A percentile compares a stretch with the other conserved stretches of the same genome.
Conservation (phyloP, 352 stramenopile genomes). For the Pythium angustatum region DNA sequence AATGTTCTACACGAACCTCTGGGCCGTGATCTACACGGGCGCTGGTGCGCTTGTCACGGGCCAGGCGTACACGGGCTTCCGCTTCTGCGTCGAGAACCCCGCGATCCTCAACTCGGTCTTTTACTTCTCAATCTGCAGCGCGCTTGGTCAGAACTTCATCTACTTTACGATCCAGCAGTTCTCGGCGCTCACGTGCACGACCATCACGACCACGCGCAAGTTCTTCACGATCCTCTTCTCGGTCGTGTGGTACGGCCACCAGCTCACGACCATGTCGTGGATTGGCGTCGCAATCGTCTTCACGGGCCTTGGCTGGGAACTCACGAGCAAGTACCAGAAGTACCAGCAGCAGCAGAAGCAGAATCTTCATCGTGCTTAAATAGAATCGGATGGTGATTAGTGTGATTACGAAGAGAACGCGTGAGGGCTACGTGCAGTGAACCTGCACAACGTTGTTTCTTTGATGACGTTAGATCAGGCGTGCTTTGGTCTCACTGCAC, state of each 20-base stretch:
- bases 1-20: slow-evolving; percentile 91
- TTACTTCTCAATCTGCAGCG: slow-evolving; percentile 95
- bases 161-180: slow-evolving; percentile 99
- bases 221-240: slow-evolving; percentile 99
- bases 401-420: too few relatives aligned
- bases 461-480: not conserved
- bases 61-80: slow-evolving; percentile 68
- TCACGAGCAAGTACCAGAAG: slow-evolving; percentile 87
- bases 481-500: not conserved
- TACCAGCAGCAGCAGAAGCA: slow-evolving; percentile 61
- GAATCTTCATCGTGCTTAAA: slow-evolving; percentile 32
- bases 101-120: slow-evolving; percentile 86
- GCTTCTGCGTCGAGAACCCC: slow-evolving; percentile 84
- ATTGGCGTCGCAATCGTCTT: slow-evolving; percentile 91
- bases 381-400: slow-evolving; percentile 21
- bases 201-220: slow-evolving; percentile 99
- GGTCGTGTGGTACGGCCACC: slow-evolving; percentile 95
- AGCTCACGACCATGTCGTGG: slow-evolving; percentile 92
- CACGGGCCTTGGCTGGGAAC: slow-evolving; percentile 81
- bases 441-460: not conserved
- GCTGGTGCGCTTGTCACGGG: slow-evolving; percentile 72
- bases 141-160: slow-evolving; percentile 99
- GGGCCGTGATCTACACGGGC: slow-evolving; percentile 85
- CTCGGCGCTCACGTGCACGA: slow-evolving; percentile 97
- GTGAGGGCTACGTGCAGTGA: too few relatives aligned